phyloP scores from a whole-genome alignment of 1,284 basidiomycete species.

The Papiliotrema fonsecae region DNA sequence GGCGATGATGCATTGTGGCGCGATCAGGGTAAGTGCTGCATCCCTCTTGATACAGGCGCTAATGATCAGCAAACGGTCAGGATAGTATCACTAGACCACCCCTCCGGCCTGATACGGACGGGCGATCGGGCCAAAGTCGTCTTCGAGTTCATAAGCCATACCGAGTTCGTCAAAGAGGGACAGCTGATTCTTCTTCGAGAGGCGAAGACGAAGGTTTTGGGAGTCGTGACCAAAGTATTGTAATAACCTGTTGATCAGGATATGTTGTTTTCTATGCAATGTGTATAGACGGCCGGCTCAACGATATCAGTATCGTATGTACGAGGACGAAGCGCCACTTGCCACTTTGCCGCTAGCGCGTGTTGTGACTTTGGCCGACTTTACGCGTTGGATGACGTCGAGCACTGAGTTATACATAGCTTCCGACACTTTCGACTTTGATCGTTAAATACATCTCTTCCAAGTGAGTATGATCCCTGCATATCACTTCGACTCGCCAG shows the following conservation, averaged over 20 bases:
- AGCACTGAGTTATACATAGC: no score
- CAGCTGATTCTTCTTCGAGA: conserved; percentile 88
- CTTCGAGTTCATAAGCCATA: conserved; percentile 76
- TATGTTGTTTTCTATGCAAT: neutral
- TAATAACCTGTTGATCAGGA: neutral
- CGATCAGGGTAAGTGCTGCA: conserved; percentile 29
- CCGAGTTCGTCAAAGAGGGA: conserved; percentile 85
- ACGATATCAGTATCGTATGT: no score
- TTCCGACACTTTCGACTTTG: no score
- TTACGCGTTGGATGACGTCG: no score
- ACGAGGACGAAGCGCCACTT: no score
- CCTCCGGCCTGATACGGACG: conserved; percentile 77
- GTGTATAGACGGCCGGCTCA: no score
- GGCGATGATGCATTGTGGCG: conserved; percentile 50
- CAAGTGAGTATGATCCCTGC: no score
- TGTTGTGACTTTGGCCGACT: no score
- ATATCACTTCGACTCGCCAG: no score
- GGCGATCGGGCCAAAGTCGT: conserved; percentile 83
- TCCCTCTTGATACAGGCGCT: neutral
- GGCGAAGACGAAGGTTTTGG: conserved; percentile 81
- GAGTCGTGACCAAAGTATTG: conserved; percentile 39
- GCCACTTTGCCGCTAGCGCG: no score
- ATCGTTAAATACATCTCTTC: no score
- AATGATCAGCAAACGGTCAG: conserved; percentile 72
- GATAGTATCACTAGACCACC: conserved; percentile 81